Percentiles rank a stretch among this genome's conserved stretches.
Evolutionary conservation across 2,329 filamentous ascomycete species (phyloP).

Genomic region (Laburnicola sp.): DNA sequence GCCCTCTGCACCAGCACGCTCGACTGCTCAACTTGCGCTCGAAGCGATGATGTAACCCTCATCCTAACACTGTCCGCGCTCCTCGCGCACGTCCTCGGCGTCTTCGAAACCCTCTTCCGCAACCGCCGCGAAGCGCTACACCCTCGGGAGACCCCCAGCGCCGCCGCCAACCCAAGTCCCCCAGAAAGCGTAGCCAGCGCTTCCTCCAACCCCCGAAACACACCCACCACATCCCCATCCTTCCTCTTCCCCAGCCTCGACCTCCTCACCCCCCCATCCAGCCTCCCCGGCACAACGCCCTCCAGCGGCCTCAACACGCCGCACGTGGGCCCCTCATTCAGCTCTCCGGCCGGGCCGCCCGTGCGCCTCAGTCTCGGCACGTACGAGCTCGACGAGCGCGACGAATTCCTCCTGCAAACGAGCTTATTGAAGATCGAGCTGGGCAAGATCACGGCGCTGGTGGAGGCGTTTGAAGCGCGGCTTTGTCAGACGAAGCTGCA

Average conservation of each 20-base stretch:
- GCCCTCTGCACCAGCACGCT: slow-evolving; percentile 7
- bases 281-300: too few relatives aligned
- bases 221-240: too few relatives aligned
- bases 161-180: not conserved
- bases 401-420: slow-evolving; percentile 2
- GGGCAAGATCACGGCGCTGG: slow-evolving; percentile 3
- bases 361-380: not conserved
- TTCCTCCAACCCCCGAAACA: too few relatives aligned
- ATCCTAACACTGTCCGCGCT: slow-evolving; percentile 1
- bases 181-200: not conserved
- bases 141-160: not conserved
- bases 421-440: slow-evolving; percentile 5
- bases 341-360: not conserved
- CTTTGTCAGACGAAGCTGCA: slow-evolving; percentile 2
- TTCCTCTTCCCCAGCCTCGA: too few relatives aligned
- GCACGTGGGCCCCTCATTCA: too few relatives aligned
- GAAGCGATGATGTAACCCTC: not conserved
- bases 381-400: slow-evolving; percentile 7
- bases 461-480: slow-evolving; percentile 4
- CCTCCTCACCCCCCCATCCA: too few relatives aligned
- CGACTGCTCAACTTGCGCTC: not conserved
- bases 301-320: too few relatives aligned
- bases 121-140: not conserved
- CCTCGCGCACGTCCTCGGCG: not conserved
- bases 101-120: not conserved